Conservation (phyloP, 441 rosid species). For the Arabidopsis lyrata region DNA sequence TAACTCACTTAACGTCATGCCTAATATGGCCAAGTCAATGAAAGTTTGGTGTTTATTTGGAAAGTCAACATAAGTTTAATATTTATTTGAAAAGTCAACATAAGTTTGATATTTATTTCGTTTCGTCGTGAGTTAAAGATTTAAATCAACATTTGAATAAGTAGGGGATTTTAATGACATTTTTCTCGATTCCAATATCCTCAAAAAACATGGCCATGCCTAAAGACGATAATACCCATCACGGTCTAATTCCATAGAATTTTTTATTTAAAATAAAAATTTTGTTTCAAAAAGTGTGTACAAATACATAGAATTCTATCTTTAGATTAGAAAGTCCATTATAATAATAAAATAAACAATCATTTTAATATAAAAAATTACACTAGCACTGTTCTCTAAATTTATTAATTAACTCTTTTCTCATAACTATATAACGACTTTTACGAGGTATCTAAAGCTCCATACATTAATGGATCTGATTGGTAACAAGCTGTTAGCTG, state of each 20-base stretch:
- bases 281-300: not conserved
- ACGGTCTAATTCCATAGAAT: not conserved
- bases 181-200: not conserved
- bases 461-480: no score
- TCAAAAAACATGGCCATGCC: not conserved
- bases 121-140: no score
- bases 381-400: not conserved
- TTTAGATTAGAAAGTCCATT: not conserved
- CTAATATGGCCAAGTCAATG: no score
- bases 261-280: not conserved
- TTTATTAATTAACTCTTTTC: not conserved
- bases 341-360: not conserved
- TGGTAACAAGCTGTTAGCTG: no score
- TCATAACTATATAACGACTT: not conserved
- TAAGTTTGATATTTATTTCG: no score
- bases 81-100: no score
- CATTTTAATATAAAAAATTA: not conserved
- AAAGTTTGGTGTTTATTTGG: no score
- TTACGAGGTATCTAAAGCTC: not conserved
- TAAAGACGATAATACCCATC: not conserved
- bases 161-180: no score
- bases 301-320: not conserved
- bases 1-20: no score
- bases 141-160: no score
- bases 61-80: no score